Evolutionary conservation across 2,329 filamentous ascomycete species (phyloP).

Genomic region (Teratosphaeriaceae sp.): DNA sequence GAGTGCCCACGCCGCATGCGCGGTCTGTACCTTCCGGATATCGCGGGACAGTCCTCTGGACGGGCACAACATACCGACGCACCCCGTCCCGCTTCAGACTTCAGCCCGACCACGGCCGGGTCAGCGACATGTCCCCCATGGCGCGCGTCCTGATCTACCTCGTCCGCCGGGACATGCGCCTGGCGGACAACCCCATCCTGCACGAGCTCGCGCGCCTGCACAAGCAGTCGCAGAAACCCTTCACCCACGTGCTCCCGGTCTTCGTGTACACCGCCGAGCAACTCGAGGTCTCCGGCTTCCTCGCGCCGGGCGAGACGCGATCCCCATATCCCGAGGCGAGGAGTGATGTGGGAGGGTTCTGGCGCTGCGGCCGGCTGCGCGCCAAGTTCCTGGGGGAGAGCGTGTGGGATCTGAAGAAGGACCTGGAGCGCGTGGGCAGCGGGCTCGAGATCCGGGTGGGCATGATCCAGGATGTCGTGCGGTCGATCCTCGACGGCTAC

Average conservation of each 20-base stretch:
- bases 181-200: conserved; percentile 68
- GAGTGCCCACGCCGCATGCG: too few species aligned
- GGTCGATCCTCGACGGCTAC: conserved; percentile 48
- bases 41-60: too few species aligned
- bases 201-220: conserved; percentile 46
- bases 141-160: conserved; percentile 59
- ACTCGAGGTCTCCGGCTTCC: conserved; percentile 67
- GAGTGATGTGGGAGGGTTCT: conserved; percentile 60
- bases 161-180: conserved; percentile 64
- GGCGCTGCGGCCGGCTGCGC: conserved; percentile 66
- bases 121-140: conserved; percentile 10
- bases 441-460: conserved; percentile 61
- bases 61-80: too few species aligned
- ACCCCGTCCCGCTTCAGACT: too few species aligned
- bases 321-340: conserved; percentile 65
- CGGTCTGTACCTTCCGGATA: too few species aligned
- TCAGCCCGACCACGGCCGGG: too few species aligned
- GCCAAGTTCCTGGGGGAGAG: conserved; percentile 66
- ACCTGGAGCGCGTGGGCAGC: conserved; percentile 53
- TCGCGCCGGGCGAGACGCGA: conserved; percentile 41
- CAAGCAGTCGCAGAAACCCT: conserved; percentile 39
- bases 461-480: conserved; percentile 51
- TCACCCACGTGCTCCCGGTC: conserved; percentile 64
- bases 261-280: conserved; percentile 65
- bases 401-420: conserved; percentile 64